Base-by-base conservation (phyloP, 805 yeast genomes). In the Ogataea populi-albae region DNA sequence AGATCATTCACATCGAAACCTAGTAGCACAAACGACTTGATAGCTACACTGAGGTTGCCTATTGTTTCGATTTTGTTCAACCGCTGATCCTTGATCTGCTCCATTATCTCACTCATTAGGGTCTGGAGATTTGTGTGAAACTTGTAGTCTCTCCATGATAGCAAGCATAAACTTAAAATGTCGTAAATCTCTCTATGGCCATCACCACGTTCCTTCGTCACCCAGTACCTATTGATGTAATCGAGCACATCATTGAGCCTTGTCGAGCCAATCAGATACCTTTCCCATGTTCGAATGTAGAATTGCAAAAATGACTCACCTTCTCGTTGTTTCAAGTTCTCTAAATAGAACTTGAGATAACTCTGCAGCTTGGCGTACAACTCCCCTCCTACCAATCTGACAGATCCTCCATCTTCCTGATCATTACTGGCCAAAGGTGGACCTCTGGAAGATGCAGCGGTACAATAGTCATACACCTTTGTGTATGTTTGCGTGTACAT, bases 151-250 rank as follows among this genome's bases (percentile, higher is more conserved):
- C 84, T 81, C 99, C 99, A 93, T 32, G 86, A 81, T 47, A 88
- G 71, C 34, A 91, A 66, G 34, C 96, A 84, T 45, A 93, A 68
- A 4, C 96, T 87, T 57, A 88, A 81, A 16, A 94, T 94, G 61
- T 93, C 98, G 60, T 79, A 87, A 30, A 93, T 80, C 53, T 86
- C 88, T 45, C 88, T 74, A 52, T 86, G 77, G 12, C 97, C 97
- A 57, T 91, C 97, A 27, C 87, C 83, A 54, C 98, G 75, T 62
- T 91, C 98, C 55, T 94, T 89, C 50, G 84, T 85, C 28, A 94
- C 96, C 98, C 98, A 93, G 63, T 91, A 93, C 43, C 98, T 75
- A 62, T 93, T 93, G 75, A 93, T 79, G 62, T 93, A 93, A 59
- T 91, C 96, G 54, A 93, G 86, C 5, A 94, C 89, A 57, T 94